A percentile compares a stretch with the other conserved stretches of the same genome.
phyloP scores from a whole-genome alignment of 2,329 filamentous ascomycete genomes.

The Calonectria leucothoes region DNA sequence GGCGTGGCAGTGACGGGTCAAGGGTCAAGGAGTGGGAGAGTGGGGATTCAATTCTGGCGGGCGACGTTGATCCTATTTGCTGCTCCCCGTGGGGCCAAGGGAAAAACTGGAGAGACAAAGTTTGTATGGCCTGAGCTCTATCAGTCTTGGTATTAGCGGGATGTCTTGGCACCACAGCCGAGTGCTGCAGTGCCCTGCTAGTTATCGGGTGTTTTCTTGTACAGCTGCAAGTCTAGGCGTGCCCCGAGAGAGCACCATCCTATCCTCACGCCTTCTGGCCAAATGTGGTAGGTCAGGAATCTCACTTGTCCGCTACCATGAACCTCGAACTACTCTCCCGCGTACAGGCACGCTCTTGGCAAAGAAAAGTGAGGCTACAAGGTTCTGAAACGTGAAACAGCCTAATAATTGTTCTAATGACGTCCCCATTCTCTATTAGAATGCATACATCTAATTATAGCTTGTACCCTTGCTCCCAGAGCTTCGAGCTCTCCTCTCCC shows the following conservation, averaged over 20 bases:
- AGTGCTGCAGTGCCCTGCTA: neutral
- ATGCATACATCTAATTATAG: neutral
- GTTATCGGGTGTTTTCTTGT: neutral
- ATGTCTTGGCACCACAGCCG: neutral
- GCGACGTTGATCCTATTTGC: neutral
- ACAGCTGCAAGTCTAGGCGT: neutral
- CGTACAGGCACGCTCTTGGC: neutral
- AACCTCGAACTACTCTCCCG: neutral
- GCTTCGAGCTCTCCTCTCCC: slow-evolving; percentile 6
- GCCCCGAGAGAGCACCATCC: neutral
- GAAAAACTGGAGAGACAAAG: neutral
- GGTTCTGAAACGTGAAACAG: neutral
- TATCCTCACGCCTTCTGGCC: neutral
- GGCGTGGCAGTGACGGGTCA: neutral
- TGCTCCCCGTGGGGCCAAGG: neutral
- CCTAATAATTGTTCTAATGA: neutral
- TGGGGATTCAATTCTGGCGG: neutral
- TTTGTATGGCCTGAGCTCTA: neutral
- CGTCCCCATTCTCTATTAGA: neutral
- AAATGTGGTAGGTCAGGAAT: neutral
- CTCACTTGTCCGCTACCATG: neutral
- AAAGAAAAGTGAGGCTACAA: neutral
- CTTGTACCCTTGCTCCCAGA: slow-evolving; percentile 11
- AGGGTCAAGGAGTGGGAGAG: too few species aligned
- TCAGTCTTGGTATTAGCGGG: neutral